phyloP scores from a whole-genome alignment of 129 eudicot genomes.

The Pseudognaphalium luteoalbum region DNA sequence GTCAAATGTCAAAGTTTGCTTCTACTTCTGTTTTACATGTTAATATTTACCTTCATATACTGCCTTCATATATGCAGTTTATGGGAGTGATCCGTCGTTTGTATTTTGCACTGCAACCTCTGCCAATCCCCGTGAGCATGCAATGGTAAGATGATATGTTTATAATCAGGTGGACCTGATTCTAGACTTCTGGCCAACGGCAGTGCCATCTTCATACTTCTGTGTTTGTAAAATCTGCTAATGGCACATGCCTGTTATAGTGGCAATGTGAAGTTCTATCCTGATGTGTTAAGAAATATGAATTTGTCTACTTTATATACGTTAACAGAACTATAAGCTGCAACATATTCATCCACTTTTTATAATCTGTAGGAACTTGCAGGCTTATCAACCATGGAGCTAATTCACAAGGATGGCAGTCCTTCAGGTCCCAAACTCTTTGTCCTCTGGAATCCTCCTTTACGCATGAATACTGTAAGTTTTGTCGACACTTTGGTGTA shows the following conservation, averaged over 20 bases:
- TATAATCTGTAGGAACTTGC: conserved; percentile 62
- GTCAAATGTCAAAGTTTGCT: neutral
- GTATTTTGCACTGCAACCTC: conserved; percentile 94
- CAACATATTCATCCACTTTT: neutral
- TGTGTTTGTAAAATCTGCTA: too few species aligned
- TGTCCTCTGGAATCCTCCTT: conserved; percentile 96
- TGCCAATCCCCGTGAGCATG: conserved; percentile 85
- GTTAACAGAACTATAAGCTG: conserved; percentile 10
- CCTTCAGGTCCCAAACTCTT: conserved; percentile 89
- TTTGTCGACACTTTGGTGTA: conserved; percentile 14
- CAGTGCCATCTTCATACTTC: too few species aligned
- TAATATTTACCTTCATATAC: conserved; percentile 10
- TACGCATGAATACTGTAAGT: conserved; percentile 61
- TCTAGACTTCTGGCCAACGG: too few species aligned
- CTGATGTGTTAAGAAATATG: neutral
- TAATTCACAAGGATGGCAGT: conserved; percentile 91
- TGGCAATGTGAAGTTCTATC: neutral
- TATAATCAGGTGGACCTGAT: conserved; percentile 12
- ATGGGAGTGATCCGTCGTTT: conserved; percentile 88
- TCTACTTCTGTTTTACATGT: neutral
- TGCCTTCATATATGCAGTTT: conserved; percentile 57
- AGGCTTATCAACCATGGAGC: conserved; percentile 54
- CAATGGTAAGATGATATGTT: conserved; percentile 57
- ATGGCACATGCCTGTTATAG: conserved; percentile 1
- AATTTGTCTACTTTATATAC: neutral